Evolutionary conservation across 139 green algal genomes (phyloP).

Genomic region (Chlorella sp.): DNA sequence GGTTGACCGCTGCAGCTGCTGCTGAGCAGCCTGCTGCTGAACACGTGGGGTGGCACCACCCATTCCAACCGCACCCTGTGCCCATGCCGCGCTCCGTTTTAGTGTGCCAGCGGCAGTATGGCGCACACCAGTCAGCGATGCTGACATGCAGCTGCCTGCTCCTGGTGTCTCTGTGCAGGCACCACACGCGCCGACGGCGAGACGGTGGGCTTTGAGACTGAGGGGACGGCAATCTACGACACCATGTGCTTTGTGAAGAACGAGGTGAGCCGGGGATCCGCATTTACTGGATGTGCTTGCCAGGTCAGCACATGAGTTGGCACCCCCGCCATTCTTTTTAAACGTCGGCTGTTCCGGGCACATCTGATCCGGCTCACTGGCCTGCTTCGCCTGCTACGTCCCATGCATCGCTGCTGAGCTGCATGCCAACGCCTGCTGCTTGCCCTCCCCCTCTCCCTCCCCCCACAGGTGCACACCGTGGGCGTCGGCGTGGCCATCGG

Average conservation of each 20-base stretch:
- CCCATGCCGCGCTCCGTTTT: no score
- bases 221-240: conserved; percentile 92
- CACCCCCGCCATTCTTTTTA: no score
- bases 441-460: background rate
- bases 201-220: conserved; percentile 90
- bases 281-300: no score
- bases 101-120: no score
- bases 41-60: no score
- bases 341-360: no score
- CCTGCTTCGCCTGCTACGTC: background rate
- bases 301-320: no score
- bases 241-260: conserved; percentile 91
- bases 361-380: background rate
- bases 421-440: background rate
- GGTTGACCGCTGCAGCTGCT: background rate
- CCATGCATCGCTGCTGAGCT: background rate
- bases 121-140: background rate
- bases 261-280: conserved; percentile 55
- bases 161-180: background rate
- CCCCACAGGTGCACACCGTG: conserved; percentile 53
- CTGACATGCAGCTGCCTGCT: background rate
- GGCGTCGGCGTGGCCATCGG: conserved; percentile 72
- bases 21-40: no score
- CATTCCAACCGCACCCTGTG: no score
- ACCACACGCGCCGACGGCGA: conserved; percentile 86